Conservation (phyloP, 768 basidiomycete species). For the Kwoniella shandongensis region DNA sequence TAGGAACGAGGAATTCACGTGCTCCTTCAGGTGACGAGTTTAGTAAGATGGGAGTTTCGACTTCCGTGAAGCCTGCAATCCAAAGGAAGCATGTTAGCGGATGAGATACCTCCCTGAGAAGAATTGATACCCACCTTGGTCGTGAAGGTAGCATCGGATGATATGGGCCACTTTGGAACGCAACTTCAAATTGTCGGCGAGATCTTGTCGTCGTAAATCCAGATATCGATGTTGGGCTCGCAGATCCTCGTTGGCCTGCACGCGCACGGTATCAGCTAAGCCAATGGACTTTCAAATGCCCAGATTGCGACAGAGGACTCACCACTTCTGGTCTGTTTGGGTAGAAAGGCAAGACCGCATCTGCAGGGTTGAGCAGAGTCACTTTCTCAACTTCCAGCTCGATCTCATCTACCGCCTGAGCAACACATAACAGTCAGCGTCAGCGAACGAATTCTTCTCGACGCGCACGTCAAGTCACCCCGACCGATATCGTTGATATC, state of each 20-base stretch:
- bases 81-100: conserved; percentile 1
- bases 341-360: conserved; percentile 70
- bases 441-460: no score
- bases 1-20: conserved; percentile 87
- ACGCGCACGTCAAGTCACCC: no score
- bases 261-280: no score
- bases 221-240: conserved; percentile 82
- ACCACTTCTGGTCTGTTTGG: conserved; percentile 77
- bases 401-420: conserved; percentile 65
- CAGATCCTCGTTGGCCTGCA: conserved; percentile 80
- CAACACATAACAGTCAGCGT: conserved; percentile 54
- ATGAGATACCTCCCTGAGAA: neutral
- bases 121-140: conserved; percentile 61
- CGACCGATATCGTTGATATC: no score
- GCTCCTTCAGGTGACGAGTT: conserved; percentile 93
- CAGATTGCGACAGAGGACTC: conserved; percentile 49
- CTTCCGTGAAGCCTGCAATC: conserved; percentile 76
- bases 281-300: neutral
- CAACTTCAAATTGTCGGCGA: conserved; percentile 76
- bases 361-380: conserved; percentile 77
- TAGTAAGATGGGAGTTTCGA: conserved; percentile 88
- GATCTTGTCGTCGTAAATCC: conserved; percentile 73
- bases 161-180: conserved; percentile 79
- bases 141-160: conserved; percentile 69
- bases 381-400: conserved; percentile 74